Percentiles rank a stretch among this genome's conserved stretches.
These are phyloP conservation scores for Aspergillus egyptiacus DNA, from an alignment of 495 filamentous ascomycete species.

Conservation along the genomic window DNA sequence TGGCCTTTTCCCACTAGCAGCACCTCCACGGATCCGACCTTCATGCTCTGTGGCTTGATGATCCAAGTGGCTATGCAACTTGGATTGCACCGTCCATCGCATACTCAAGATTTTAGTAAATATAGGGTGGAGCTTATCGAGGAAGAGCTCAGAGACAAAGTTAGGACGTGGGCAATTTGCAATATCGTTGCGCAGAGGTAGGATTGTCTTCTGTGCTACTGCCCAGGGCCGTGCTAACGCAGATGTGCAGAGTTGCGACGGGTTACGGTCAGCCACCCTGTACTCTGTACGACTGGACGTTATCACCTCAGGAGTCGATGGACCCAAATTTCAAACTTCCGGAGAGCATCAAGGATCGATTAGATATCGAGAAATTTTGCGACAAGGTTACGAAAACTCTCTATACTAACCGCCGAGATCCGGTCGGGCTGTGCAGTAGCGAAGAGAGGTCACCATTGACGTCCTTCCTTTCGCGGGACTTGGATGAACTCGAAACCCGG, in stretches of 20 bases:
- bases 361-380: constrained; percentile 76
- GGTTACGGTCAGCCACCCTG: constrained; percentile 86
- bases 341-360: constrained; percentile 57
- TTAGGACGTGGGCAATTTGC: constrained; percentile 85
- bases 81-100: constrained; percentile 81
- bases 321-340: constrained; percentile 63
- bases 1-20: constrained; percentile 88
- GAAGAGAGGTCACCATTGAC: constrained; percentile 63
- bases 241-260: constrained; percentile 60
- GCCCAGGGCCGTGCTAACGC: constrained; percentile 1
- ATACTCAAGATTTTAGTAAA: constrained; percentile 85
- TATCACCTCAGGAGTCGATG: constrained; percentile 57
- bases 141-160: constrained; percentile 77
- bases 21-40: constrained; percentile 80
- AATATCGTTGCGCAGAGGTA: constrained; percentile 87
- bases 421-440: constrained; percentile 65
- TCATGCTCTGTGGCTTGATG: constrained; percentile 86
- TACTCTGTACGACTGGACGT: constrained; percentile 83
- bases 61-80: constrained; percentile 89
- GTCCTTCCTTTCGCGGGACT: constrained; percentile 47
- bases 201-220: constrained; percentile 4
- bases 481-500: constrained; percentile 46
- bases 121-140: constrained; percentile 76
- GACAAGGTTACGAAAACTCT: constrained; percentile 82
- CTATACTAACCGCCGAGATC: constrained; percentile 73